phyloP scores from a whole-genome alignment of 1,284 basidiomycete species.

The Leccinum olivaceoglutinosum region DNA sequence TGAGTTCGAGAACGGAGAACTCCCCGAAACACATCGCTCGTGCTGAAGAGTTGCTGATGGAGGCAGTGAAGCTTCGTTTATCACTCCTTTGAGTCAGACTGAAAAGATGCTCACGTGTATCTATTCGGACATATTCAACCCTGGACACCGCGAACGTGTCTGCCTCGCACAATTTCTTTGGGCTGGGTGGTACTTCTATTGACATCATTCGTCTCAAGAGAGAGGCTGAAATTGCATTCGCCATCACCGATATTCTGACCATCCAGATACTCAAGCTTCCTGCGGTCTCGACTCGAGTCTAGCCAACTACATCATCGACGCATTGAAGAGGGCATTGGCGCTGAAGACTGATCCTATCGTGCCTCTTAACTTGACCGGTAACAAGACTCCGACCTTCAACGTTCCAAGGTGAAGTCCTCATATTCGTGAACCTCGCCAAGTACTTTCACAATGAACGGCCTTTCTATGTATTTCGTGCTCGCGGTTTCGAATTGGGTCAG shows the following conservation, averaged over 20 bases:
- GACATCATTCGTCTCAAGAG: conserved; percentile 29
- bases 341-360: conserved; percentile 29
- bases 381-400: conserved; percentile 33
- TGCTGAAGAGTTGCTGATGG: conserved; percentile 17
- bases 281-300: conserved; percentile 27
- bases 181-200: conserved; percentile 26
- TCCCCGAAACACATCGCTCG: conserved; percentile 17
- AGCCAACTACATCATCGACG: conserved; percentile 22
- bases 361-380: conserved; percentile 31
- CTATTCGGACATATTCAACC: conserved; percentile 23
- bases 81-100: conserved; percentile 13
- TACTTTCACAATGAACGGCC: conserved; percentile 33
- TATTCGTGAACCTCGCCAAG: conserved; percentile 38
- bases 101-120: conserved; percentile 19
- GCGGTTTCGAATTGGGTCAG: conserved; percentile 36
- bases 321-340: conserved; percentile 6
- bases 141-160: conserved; percentile 15
- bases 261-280: conserved; percentile 37
- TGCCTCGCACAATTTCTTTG: conserved; percentile 25
- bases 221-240: conserved; percentile 28
- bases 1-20: neutral
- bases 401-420: conserved; percentile 35
- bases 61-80: conserved; percentile 18
- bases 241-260: conserved; percentile 31
- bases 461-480: conserved; percentile 37